Evolutionary conservation across 1,284 basidiomycete genomes (phyloP), one percentile per base, ranked within the genome.

Genomic region (Grifola frondosa): DNA sequence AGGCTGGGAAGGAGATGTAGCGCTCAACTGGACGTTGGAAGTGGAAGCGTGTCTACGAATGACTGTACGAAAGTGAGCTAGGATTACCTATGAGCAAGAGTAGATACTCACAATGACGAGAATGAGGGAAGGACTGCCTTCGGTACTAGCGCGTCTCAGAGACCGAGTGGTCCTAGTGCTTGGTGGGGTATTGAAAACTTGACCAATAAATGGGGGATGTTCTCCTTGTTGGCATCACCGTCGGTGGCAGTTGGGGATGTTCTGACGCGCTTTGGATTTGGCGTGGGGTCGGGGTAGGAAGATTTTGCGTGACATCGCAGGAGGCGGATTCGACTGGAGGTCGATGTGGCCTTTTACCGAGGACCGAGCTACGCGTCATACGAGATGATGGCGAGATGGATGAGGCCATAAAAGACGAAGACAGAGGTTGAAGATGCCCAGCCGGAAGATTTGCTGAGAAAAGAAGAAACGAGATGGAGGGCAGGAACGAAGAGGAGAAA

Each of bases 201-300:
- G 68, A 29, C 59, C 52, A 33, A 61, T 63, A 49, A 75, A 71
- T 2, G 84, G 84, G n/a, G 84, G 80, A 86, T 73, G 54, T 88
- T 88, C 60, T 88, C 84, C 68, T 88, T 88, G 63, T 88, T 88
- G 21, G 71, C 68, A 36, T 79, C 76, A 28, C 73, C 75, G 51
- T 82, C 81, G n/a, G 71, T 44, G 16, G 63, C 49, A 3, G 63
- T 64, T 5, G 61, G 58, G 5, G 73, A 71, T 15, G 73, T 78
- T 36, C 77, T 74, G 29, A 72, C 63, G 38, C 84, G 80, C 64
- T 88, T 88, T 25, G 75, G 66, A 54, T 74, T 77, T n/a, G 84
- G 84, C 5, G 78, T 81, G 15, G 69, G 62, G 45, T 84, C 80
- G 7, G 82, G 0, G 81, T 81, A 43, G 70, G 72, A 15, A 76